Evolutionary conservation across 2,329 filamentous ascomycete species (phyloP).

Genomic region (Xylaria sp.): DNA sequence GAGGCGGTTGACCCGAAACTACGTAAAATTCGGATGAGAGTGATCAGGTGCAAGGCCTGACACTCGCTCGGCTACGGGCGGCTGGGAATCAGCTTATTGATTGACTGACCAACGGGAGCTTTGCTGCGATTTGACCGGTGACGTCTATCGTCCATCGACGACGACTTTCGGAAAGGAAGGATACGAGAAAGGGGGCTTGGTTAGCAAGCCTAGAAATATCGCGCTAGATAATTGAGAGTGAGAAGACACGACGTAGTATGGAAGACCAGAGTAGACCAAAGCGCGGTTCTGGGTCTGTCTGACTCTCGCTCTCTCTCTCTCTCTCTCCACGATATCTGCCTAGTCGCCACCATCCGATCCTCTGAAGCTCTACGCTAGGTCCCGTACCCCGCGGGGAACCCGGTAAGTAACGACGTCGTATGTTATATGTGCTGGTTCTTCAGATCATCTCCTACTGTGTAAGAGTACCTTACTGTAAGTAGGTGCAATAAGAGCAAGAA

Average conservation of each 20-base stretch:
- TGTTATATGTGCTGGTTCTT: neutral
- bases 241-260: neutral
- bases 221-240: neutral
- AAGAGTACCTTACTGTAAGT: too few species aligned
- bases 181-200: too few species aligned
- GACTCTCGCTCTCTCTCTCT: too few species aligned
- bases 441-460: neutral
- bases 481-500: too few species aligned
- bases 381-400: slow-evolving; percentile 1
- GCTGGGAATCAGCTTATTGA: slow-evolving; percentile 9
- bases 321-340: neutral
- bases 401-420: neutral
- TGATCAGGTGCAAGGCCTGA: slow-evolving; percentile 9
- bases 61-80: slow-evolving; percentile 3
- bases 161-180: neutral
- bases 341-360: slow-evolving; percentile 1
- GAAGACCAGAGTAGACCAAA: neutral
- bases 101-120: neutral
- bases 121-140: neutral
- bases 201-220: too few species aligned
- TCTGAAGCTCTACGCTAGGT: neutral
- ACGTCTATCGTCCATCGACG: neutral
- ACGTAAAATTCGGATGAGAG: neutral
- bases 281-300: too few species aligned
- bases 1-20: neutral